A percentile compares a stretch with the other conserved stretches of the same genome.
These are phyloP conservation scores for Asterochloris sp. DNA, from an alignment of 139 green algal species.

Conservation along the genomic window DNA sequence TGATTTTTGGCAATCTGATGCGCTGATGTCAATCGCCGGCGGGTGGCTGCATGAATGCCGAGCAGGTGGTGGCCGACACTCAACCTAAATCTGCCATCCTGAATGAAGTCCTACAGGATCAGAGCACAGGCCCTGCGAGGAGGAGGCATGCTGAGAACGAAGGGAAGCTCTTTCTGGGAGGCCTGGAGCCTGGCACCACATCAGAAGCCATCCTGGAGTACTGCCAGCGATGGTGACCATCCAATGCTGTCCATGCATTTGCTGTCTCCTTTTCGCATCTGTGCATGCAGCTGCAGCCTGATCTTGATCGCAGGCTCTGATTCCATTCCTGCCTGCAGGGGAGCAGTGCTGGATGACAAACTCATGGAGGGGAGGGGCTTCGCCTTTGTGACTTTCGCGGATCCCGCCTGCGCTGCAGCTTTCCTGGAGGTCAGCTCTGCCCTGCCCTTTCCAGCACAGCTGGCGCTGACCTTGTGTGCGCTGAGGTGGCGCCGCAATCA, in stretches of 20 bases:
- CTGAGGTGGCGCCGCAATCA: too few species aligned
- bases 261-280: too few species aligned
- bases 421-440: slow-evolving; percentile 50
- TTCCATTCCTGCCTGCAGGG: slow-evolving; percentile 34
- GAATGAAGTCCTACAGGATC: too few species aligned
- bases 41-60: too few species aligned
- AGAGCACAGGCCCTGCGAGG: too few species aligned
- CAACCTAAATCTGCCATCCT: too few species aligned
- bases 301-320: neutral
- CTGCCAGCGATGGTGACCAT: slow-evolving; percentile 49
- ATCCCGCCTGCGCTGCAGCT: slow-evolving; percentile 37
- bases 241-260: neutral
- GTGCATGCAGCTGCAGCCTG: too few species aligned
- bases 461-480: neutral
- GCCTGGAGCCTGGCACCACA: slow-evolving; percentile 49
- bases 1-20: too few species aligned
- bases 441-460: neutral
- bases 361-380: slow-evolving; percentile 72
- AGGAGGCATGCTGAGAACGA: neutral
- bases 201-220: slow-evolving; percentile 56
- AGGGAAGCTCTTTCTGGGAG: slow-evolving; percentile 70
- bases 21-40: too few species aligned
- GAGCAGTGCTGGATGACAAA: slow-evolving; percentile 58
- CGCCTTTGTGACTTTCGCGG: slow-evolving; percentile 71
- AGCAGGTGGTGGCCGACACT: too few species aligned